Conservation (phyloP, 768 basidiomycete genomes). For the Trametes cingulata region DNA sequence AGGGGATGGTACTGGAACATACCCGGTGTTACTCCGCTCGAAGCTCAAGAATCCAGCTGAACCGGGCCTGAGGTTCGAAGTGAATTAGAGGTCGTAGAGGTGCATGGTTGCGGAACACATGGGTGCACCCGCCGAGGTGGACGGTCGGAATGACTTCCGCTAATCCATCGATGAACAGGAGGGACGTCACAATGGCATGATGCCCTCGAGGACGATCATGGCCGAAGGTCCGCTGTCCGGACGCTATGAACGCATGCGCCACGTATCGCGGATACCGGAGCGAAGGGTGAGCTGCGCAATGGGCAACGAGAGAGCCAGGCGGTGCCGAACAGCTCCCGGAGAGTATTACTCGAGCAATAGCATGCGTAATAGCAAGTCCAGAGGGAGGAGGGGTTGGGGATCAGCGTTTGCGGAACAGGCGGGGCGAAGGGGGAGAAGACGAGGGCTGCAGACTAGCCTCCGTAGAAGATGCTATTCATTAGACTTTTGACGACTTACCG, state of each 20-base stretch:
- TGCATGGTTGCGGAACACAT: not conserved
- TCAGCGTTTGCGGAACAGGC: not conserved
- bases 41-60: not conserved
- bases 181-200: not conserved
- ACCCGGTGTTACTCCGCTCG: conserved; percentile 11
- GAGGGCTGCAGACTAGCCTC: not conserved
- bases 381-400: not conserved
- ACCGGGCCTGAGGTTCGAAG: not conserved
- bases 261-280: conserved; percentile 13
- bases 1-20: not conserved
- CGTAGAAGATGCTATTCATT: not conserved
- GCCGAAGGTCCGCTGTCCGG: conserved; percentile 5
- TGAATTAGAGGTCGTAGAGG: not conserved
- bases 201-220: conserved; percentile 10
- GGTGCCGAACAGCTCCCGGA: not conserved
- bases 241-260: not conserved
- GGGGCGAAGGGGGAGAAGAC: not conserved
- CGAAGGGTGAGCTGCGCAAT: not conserved
- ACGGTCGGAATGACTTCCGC: conserved; percentile 7
- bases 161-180: conserved; percentile 16
- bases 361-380: not conserved
- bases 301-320: not conserved
- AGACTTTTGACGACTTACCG: conserved; percentile 6
- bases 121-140: not conserved
- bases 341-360: not conserved